These are phyloP conservation scores for Mycena latifolia DNA, from an alignment of 768 basidiomycete species.

Conservation along the genomic window DNA sequence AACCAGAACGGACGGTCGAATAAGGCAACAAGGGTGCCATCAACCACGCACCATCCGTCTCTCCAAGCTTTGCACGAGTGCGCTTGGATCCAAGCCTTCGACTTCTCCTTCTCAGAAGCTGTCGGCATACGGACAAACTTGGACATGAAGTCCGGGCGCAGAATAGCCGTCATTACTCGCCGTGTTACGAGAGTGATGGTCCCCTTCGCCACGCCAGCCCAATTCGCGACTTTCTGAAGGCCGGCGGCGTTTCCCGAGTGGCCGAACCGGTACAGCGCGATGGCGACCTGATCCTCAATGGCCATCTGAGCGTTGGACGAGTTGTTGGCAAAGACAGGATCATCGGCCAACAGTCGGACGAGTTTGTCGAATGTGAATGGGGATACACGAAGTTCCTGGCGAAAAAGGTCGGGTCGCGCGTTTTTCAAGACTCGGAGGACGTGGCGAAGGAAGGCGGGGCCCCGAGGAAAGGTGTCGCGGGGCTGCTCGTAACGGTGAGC, in stretches of 20 bases:
- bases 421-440: not conserved
- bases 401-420: not conserved
- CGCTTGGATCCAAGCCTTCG: no score
- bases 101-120: no score
- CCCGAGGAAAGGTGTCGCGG: conserved; percentile 27
- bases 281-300: conserved; percentile 23
- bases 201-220: not conserved
- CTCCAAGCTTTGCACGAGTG: no score
- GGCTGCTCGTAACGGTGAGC: conserved; percentile 31
- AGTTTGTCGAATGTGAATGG: conserved; percentile 19
- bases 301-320: conserved; percentile 34
- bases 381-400: conserved; percentile 6
- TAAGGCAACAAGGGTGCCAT: no score
- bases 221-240: not conserved
- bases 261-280: conserved; percentile 4
- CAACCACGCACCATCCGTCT: no score
- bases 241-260: not conserved
- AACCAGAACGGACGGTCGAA: not conserved
- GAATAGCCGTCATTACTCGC: no score
- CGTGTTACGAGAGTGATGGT: not conserved
- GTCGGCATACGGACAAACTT: no score
- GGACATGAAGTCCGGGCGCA: no score
- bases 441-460: conserved; percentile 26
- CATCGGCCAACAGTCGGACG: not conserved
- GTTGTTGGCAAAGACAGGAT: conserved; percentile 37